Evolutionary conservation across 2,329 filamentous ascomycete genomes (phyloP), one percentile per base, ranked within the genome.

Genomic region (Hypoxylon sp.): DNA sequence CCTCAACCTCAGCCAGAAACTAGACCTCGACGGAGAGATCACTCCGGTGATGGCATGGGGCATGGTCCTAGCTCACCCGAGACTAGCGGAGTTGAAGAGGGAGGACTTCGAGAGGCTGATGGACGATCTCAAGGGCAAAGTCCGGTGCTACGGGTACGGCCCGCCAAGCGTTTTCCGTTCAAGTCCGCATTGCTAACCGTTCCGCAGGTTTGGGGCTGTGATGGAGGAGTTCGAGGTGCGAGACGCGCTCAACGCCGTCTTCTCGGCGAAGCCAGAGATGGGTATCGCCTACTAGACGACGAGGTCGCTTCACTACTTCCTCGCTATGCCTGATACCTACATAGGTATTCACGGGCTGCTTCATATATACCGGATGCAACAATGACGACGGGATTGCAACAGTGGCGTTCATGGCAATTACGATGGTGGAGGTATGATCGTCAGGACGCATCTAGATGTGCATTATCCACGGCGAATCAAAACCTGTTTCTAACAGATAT

Each of bases 31-130:
- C 65, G 93, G 93, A 54, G 93, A 96, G 79, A 92, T 98, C 73
- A 98, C 95, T 16, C 96, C 96, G 0, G 92, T 97, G 70, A 97
- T 97, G 93, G 94, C 94, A 0, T 95, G 96, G 88, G 91, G 93
- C 51, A 91, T 92, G 80, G 85, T 98, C 51, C 82, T 93, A 67
- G 85, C 84, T 46, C 90, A 96, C 78, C 87, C 91, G 36, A 84
- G 90, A 66, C 88, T 94, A 68, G 76, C 76, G 4, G 87, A 91
- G 70, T 80, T 97, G 69, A 87, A 82, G 14, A 78, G 80, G 53
- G 84, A 87, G 38, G 93, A 97, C 74, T 88, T 97, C 71, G 83
- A 85, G 71, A 85, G 82, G 67, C 83, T 97, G 70, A 89, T 91
- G 52, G 88, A 89, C 52, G 91, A 93, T 61, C 83, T 98, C 60